Percentiles rank a stretch among this genome's conserved stretches.
Evolutionary conservation across 2,329 filamentous ascomycete species (phyloP).

Genomic region (Chlorencoelia australis): DNA sequence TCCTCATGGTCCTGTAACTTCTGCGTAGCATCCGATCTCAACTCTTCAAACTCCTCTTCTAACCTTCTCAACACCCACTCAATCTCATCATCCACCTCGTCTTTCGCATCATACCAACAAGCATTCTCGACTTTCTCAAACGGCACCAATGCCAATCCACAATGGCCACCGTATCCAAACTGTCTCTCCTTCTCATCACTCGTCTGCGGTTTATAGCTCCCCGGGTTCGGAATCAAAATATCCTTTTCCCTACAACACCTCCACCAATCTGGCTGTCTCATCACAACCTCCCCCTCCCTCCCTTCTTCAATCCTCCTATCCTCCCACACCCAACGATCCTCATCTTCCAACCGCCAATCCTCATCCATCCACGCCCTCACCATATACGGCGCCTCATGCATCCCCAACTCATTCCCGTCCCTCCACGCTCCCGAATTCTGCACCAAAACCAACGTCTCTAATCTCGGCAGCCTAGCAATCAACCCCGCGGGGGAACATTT

Average conservation of each 20-base stretch:
- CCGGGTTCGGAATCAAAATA: no score
- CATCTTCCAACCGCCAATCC: no score
- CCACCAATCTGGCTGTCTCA: no score
- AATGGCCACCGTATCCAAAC: neutral
- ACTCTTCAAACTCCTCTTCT: neutral
- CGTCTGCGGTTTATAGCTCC: neutral
- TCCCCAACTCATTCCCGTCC: neutral
- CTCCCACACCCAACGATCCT: no score
- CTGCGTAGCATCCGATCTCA: neutral
- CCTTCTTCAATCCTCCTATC: no score
- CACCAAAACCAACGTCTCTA: neutral
- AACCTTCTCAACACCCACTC: neutral
- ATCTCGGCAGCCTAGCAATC: neutral
- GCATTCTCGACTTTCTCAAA: slow-evolving; percentile 1
- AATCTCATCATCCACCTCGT: neutral
- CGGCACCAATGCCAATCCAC: neutral
- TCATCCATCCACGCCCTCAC: no score
- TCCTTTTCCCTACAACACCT: no score
- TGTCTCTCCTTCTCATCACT: neutral
- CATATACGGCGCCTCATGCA: neutral
- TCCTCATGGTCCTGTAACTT: neutral
- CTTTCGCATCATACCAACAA: neutral
- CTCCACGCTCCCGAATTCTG: neutral
- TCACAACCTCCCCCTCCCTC: no score
- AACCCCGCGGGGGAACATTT: neutral